phyloP scores from a whole-genome alignment of 2,329 filamentous ascomycete genomes.

The Fusarium sp. region DNA sequence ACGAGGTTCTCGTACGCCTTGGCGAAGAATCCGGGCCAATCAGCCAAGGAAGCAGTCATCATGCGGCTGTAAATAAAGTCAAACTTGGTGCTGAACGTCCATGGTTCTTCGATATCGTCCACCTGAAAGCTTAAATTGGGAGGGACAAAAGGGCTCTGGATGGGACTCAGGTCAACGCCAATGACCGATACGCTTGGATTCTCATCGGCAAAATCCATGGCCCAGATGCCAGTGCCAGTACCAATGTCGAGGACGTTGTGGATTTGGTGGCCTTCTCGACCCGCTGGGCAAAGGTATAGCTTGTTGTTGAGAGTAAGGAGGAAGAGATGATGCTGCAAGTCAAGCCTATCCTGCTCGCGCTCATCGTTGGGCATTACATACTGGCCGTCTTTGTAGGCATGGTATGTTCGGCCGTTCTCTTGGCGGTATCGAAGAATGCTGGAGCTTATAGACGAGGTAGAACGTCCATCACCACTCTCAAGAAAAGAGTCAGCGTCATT shows the following conservation, averaged over 20 bases:
- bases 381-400: constrained; percentile 44
- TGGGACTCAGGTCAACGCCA: constrained; percentile 42
- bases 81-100: constrained; percentile 40
- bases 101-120: constrained; percentile 44
- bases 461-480: not conserved
- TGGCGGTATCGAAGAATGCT: constrained; percentile 41
- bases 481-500: constrained; percentile 8
- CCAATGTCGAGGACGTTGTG: constrained; percentile 44
- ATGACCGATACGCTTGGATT: constrained; percentile 31
- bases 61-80: constrained; percentile 45
- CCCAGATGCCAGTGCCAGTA: constrained; percentile 47
- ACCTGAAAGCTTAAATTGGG: constrained; percentile 44
- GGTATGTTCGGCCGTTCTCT: constrained; percentile 47
- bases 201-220: constrained; percentile 44
- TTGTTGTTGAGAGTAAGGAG: constrained; percentile 44
- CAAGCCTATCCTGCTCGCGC: constrained; percentile 36
- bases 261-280: constrained; percentile 16
- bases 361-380: constrained; percentile 36
- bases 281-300: constrained; percentile 37
- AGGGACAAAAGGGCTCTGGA: constrained; percentile 37
- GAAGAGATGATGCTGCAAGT: constrained; percentile 43
- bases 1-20: constrained; percentile 37
- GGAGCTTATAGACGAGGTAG: constrained; percentile 38
- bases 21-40: constrained; percentile 40
- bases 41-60: constrained; percentile 37